Conservation (phyloP, 176 grass and related monocot species). For the Carex myosuroides region DNA sequence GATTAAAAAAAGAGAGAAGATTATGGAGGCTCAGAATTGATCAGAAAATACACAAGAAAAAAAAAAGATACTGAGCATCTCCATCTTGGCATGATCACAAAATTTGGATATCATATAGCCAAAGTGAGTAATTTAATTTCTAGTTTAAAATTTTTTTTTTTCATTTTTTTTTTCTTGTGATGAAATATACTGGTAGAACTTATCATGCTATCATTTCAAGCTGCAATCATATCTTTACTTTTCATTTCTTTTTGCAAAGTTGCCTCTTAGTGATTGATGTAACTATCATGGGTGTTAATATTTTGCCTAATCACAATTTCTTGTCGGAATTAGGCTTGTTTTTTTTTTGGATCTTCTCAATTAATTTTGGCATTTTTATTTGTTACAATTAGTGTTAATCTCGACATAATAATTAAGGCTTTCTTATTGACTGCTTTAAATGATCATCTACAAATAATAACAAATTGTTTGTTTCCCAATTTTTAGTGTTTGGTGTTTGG, state of each 20-base stretch:
- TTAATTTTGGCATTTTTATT: background rate
- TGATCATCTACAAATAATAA: background rate
- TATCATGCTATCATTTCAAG: background rate
- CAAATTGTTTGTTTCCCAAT: background rate
- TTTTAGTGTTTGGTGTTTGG: background rate
- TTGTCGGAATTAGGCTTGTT: background rate
- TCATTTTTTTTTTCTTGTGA: background rate
- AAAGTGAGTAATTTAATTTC: background rate
- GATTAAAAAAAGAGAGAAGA: background rate
- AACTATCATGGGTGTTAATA: background rate
- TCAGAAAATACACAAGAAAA: background rate
- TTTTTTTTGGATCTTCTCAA: background rate
- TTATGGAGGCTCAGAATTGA: slow-evolving; percentile 1
- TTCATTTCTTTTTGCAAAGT: background rate
- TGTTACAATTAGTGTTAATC: background rate
- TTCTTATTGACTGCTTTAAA: background rate
- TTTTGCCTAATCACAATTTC: background rate
- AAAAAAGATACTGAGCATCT: background rate
- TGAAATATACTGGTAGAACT: background rate
- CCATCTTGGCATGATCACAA: background rate
- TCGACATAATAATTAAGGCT: background rate
- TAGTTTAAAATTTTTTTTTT: background rate
- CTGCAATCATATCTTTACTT: background rate
- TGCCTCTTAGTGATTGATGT: slow-evolving; percentile 7
- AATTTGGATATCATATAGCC: background rate